Conservation (phyloP, 2,329 filamentous ascomycete species). For the Dothideomycetes sp. region DNA sequence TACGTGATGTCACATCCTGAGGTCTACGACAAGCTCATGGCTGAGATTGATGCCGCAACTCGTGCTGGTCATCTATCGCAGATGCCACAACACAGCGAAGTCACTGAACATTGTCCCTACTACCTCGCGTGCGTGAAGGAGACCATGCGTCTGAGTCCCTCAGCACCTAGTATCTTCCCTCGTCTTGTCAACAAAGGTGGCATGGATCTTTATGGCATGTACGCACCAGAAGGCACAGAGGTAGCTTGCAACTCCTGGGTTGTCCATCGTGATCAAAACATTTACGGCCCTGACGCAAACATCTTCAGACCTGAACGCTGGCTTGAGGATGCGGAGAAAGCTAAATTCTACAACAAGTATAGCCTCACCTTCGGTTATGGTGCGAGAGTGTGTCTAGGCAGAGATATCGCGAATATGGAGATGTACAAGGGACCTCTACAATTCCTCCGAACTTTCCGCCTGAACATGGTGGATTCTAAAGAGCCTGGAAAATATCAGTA, state of each 20-base stretch:
- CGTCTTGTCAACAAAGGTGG: constrained; percentile 6
- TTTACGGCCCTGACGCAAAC: constrained; percentile 22
- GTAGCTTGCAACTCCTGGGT: constrained; percentile 14
- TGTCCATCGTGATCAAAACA: constrained; percentile 14
- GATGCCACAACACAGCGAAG: constrained; percentile 6
- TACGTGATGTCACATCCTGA: constrained; percentile 15
- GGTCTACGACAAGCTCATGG: constrained; percentile 37
- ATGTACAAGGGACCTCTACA: constrained; percentile 38
- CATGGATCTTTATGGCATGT: constrained; percentile 16
- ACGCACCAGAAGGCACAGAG: constrained; percentile 17
- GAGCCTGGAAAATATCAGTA: constrained; percentile 30
- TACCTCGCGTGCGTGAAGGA: constrained; percentile 10
- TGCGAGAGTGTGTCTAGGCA: constrained; percentile 39
- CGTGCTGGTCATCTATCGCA: constrained; percentile 10
- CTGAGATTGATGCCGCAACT: constrained; percentile 35
- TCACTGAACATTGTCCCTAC: constrained; percentile 5
- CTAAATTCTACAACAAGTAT: constrained; percentile 35
- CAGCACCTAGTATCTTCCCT: constrained; percentile 6
- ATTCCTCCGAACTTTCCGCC: constrained; percentile 35
- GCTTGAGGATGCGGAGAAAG: constrained; percentile 31
- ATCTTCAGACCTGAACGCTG: constrained; percentile 18
- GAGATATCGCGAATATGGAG: constrained; percentile 45
- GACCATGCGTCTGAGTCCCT: constrained; percentile 9
- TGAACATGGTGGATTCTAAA: constrained; percentile 23
- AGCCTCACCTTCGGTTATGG: constrained; percentile 45